Conservation (phyloP, 73 alveolate species). For the Paramecium bursaria region DNA sequence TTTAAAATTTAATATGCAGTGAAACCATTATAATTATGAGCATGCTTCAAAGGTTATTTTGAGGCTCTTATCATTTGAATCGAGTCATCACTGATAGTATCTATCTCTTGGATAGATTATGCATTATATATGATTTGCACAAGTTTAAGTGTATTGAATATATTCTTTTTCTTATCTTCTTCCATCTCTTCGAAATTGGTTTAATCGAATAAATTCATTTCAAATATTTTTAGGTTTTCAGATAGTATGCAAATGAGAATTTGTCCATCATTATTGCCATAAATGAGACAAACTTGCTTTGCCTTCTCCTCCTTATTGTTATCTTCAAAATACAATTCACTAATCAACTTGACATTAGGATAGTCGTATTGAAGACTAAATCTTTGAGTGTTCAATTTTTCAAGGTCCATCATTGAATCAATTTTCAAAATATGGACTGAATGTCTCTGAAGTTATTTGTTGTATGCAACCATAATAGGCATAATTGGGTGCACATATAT, state of each 20-base stretch:
- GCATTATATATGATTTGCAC: constrained; percentile 56
- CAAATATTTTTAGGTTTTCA: constrained; percentile 27
- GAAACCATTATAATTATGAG: constrained; percentile 3
- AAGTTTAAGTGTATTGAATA: constrained; percentile 56
- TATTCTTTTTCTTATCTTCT: constrained; percentile 20
- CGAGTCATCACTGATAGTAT: neutral
- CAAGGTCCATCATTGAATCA: neutral
- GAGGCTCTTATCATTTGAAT: constrained; percentile 6
- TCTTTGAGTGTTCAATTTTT: too few species aligned
- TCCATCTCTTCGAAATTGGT: neutral
- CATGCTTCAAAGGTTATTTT: constrained; percentile 2
- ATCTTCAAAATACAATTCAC: constrained; percentile 67
- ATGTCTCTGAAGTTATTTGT: constrained; percentile 46
- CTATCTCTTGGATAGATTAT: constrained; percentile 15
- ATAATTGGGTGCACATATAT: constrained; percentile 17
- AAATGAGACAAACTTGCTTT: constrained; percentile 35
- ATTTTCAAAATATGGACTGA: constrained; percentile 46
- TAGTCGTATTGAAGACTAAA: too few species aligned
- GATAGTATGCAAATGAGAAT: constrained; percentile 49
- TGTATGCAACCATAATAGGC: constrained; percentile 42
- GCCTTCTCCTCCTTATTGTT: constrained; percentile 62
- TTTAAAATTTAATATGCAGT: constrained; percentile 44
- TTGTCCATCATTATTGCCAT: constrained; percentile 63
- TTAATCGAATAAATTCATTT: constrained; percentile 50
- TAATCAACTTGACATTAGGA: constrained; percentile 6